phyloP scores from a whole-genome alignment of 2,329 filamentous ascomycete species.

The Ophiostoma ips region DNA sequence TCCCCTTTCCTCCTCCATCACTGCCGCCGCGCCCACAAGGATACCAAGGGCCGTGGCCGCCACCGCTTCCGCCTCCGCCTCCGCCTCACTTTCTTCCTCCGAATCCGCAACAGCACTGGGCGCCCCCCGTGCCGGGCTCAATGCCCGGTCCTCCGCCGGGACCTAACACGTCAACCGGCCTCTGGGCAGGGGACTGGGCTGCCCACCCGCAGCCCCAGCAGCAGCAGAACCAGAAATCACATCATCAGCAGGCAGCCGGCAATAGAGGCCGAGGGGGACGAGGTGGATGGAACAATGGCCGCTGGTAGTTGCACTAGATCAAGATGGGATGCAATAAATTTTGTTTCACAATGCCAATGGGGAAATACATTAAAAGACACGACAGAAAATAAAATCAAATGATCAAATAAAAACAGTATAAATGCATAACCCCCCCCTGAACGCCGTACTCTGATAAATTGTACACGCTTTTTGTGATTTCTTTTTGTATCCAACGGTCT shows the following conservation, averaged over 20 bases:
- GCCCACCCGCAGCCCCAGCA: background rate
- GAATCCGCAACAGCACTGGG: background rate
- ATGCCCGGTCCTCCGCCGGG: background rate
- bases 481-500: background rate
- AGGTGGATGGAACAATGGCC: background rate
- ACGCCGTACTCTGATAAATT: slow-evolving; percentile 4
- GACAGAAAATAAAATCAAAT: background rate
- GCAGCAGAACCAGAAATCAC: background rate
- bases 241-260: too few species aligned
- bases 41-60: slow-evolving; percentile 12
- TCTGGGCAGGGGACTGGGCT: background rate
- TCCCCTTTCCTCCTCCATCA: slow-evolving; percentile 1
- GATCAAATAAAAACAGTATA: background rate
- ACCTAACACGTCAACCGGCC: background rate
- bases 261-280: background rate
- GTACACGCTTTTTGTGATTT: background rate
- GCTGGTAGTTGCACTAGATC: background rate
- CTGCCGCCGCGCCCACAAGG: slow-evolving; percentile 5
- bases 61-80: background rate
- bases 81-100: background rate
- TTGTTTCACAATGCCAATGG: background rate
- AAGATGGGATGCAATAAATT: background rate
- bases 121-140: slow-evolving; percentile 1
- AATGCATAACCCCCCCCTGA: slow-evolving; percentile 1
- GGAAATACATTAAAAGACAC: background rate